phyloP scores from a whole-genome alignment of 2,329 filamentous ascomycete genomes.

The Calonectria pauciramosa region DNA sequence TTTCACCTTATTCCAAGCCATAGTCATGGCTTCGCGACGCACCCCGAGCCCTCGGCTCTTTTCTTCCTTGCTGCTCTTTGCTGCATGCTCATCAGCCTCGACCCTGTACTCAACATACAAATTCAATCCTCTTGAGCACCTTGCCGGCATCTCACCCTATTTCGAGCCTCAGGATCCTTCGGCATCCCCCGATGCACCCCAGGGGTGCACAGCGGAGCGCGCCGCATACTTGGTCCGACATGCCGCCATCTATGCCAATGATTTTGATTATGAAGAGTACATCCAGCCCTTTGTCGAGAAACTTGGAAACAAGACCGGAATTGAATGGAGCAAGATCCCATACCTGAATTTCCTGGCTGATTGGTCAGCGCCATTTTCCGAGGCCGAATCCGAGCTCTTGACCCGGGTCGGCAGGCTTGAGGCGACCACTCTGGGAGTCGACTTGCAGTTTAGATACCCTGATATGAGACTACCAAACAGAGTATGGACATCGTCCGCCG shows the following conservation, averaged over 20 bases:
- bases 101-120: conserved; percentile 60
- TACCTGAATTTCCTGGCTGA: conserved; percentile 67
- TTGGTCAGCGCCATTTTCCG: conserved; percentile 71
- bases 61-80: not conserved
- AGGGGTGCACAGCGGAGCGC: conserved; percentile 63
- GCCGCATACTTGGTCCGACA: conserved; percentile 71
- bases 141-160: conserved; percentile 70
- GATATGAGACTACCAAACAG: conserved; percentile 64
- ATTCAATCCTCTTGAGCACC: conserved; percentile 68
- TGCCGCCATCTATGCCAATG: conserved; percentile 72
- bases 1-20: not conserved
- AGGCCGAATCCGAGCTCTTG: conserved; percentile 69
- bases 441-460: conserved; percentile 71
- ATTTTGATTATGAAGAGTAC: conserved; percentile 70
- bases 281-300: conserved; percentile 71
- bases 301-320: conserved; percentile 66
- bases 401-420: conserved; percentile 73
- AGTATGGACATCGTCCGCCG: conserved; percentile 74
- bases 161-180: conserved; percentile 67
- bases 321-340: conserved; percentile 70
- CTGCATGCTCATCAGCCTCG: not conserved
- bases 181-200: conserved; percentile 53
- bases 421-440: conserved; percentile 70
- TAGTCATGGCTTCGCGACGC: not conserved
- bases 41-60: not conserved